Evolutionary conservation across 106 monocot genomes (phyloP), one percentile per base, ranked within the genome.

Genomic region (Posidonia australis): DNA sequence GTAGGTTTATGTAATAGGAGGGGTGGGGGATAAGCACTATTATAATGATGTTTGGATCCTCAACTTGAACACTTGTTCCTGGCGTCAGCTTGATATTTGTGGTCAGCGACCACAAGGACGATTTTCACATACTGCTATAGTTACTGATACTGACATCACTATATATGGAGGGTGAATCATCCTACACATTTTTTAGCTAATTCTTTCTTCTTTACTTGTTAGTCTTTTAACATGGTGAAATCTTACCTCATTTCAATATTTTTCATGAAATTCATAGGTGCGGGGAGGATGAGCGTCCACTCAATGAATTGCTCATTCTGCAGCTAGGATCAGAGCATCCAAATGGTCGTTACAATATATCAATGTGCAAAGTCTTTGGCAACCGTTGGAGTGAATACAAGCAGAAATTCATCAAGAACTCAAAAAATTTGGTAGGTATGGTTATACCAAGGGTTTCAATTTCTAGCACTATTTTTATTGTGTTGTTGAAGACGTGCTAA

Each of bases 41-140:
- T 93, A 93, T 45, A 86, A 76, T 55, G 93, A 93, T 77, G 93
- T 89, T 13, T 93, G 93, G 93, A 61, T 86, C 68, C 89, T 93
- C 13, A 83, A 93, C 69, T 43, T 82, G 19, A 58, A 30, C 14
- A 73, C 47, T 51, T 74, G 86, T 48, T 67, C 81, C 10, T 93
- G 93, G 93, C 58, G 45, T 46, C 89, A 75, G 60, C 89, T 93
- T 24, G 83, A 86, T 20, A 73, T 82, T 12, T 70, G 89, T 51
- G 89, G 89, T 1, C 83, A 78, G 42, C 80, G 53, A 22, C 86
- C 93, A 0, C 93, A 93, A 63, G 93, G 88, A 51, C 65, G 93
- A 13, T 93, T 93, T 54, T 89, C 93, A 47, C 93, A 93, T 67
- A 82, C 83, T 17, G 93, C 89, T 1, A 70, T 86, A 2, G 70